Evolutionary conservation across 1,284 basidiomycete species (phyloP).

Genomic region (Pseudomicrostroma phylloplanum): DNA sequence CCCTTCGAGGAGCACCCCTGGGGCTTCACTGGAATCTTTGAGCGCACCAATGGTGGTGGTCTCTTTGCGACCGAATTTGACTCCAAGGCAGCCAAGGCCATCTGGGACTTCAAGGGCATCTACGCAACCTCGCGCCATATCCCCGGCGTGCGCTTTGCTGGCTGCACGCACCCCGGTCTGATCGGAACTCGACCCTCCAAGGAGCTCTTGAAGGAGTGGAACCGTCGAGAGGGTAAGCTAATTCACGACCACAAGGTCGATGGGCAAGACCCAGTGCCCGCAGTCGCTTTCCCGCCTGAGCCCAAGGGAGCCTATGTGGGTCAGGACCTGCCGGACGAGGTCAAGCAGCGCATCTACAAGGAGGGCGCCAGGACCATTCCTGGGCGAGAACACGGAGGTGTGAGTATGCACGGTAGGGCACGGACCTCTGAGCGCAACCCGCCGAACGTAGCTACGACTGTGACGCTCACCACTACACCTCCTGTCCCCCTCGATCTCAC

Average conservation of each 20-base stretch:
- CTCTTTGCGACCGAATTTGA: conserved; percentile 67
- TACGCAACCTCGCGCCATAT: conserved; percentile 58
- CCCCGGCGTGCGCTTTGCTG: conserved; percentile 70
- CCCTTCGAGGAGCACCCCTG: conserved; percentile 72
- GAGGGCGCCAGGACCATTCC: conserved; percentile 67
- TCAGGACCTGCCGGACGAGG: conserved; percentile 55
- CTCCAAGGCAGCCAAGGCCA: conserved; percentile 61
- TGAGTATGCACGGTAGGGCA: background rate
- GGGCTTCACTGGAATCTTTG: conserved; percentile 60
- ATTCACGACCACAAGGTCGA: conserved; percentile 56
- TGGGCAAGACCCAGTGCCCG: conserved; percentile 56
- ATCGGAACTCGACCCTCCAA: conserved; percentile 69
- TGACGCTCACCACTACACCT: background rate
- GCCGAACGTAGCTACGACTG: background rate
- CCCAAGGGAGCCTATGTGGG: conserved; percentile 65
- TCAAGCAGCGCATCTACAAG: conserved; percentile 59
- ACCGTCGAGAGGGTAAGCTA: conserved; percentile 64
- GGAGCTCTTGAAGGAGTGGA: conserved; percentile 68
- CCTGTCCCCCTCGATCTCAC: conserved; percentile 48
- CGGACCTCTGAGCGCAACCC: background rate
- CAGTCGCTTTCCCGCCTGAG: conserved; percentile 65
- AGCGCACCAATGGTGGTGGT: conserved; percentile 55
- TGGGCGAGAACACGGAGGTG: conserved; percentile 16
- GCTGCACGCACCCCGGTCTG: conserved; percentile 68
- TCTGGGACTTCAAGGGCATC: conserved; percentile 20